Base-by-base conservation (phyloP, 78 protist genomes). In the Dictyostelium intermedium region DNA sequence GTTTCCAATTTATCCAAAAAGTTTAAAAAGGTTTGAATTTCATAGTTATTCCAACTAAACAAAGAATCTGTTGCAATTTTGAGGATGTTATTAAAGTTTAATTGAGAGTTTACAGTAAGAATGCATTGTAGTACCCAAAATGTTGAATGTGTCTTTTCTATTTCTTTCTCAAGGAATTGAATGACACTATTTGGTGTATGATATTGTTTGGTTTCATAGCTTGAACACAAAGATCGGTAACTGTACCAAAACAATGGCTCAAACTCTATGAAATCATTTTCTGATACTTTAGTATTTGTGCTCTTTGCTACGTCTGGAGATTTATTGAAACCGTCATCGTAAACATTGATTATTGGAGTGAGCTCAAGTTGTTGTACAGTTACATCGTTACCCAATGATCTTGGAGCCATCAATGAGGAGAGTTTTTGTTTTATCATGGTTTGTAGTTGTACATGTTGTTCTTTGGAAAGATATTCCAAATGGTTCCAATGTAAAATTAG, bases 121-220 rank as follows among this genome's bases (percentile, higher is more conserved):
- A 76, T 32, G 41, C 82, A 76, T 76, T 76, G 82, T 23, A 76
- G 82, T n/a, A 76, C 82, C 82, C 82, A 76, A 39, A 76, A 76
- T 37, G 82, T 37, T 76, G 82, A 23, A 76, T 76, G 82, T 18
- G 18, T 4, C 23, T 39, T 39, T 76, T 3, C 25, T 8, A 76
- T 37, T 16, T 76, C 82, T 5, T 41, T 39, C 41, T 76, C 56
- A 16, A 76, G 30, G 30, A 76, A 76, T n/a, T 20, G 2, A 10
- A 76, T 39, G 3, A 76, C 82, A 9, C 27, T 30, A 37, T 16
- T 10, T 5, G 53, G 10, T n/a, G n/a, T 23, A 18, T 76, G 82
- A 76, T 76, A 76, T 6, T 76, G 32, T 8, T 76, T 32, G 8
- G 35, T 30, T 10, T 37, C 50, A 39, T 76, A 76, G 53, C 37